Evolutionary conservation across 2,329 filamentous ascomycete genomes (phyloP), one percentile per base, ranked within the genome.

Genomic region (Microcyclospora tardicrescens): DNA sequence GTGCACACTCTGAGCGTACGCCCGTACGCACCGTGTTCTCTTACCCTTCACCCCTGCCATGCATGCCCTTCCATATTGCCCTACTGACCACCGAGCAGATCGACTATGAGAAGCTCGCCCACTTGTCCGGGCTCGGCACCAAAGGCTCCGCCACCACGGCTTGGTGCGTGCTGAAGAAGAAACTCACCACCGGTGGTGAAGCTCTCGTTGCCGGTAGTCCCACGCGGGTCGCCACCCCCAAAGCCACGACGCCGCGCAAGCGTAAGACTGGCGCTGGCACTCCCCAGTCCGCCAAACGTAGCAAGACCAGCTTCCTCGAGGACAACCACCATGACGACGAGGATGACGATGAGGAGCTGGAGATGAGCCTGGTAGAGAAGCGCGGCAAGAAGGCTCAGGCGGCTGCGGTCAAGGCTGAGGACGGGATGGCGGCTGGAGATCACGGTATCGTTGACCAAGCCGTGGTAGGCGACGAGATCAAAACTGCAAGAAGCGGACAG

Each of bases 71-170:
- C 6, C 8, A 10, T 12, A 19, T 32, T 28, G 9, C 15, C 6
- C 12, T 5, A 30, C 33, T 30, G n/a, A 35, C n/a, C 24, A 28
- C n/a, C 27, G 12, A 16, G n/a, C 28, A 45, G 48, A 27, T 52
- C 27, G 46, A 52, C 39, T 41, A 36, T 36, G 36, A 38, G n/a
- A 50, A 52, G 37, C 46, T 53, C 32, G 39, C 41, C 19, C 6
- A 13, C n/a, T 5, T 49, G 4, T 41, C 39, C 34, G 40, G 42
- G 13, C 48, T 44, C 39, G 51, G 51, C 36, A 52, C 34, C 40
- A 27, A 19, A 2, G 43, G 40, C 8, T 48, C 46, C 2, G 51
- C 50, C 0, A 44, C 36, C 16, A 37, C 43, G 11, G 36, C 28
- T 19, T 47, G 35, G 29, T 16, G 28, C 28, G 14, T 36, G 11